Evolutionary conservation across 805 yeast species (phyloP).

Genomic region (Yarrowia sp.): DNA sequence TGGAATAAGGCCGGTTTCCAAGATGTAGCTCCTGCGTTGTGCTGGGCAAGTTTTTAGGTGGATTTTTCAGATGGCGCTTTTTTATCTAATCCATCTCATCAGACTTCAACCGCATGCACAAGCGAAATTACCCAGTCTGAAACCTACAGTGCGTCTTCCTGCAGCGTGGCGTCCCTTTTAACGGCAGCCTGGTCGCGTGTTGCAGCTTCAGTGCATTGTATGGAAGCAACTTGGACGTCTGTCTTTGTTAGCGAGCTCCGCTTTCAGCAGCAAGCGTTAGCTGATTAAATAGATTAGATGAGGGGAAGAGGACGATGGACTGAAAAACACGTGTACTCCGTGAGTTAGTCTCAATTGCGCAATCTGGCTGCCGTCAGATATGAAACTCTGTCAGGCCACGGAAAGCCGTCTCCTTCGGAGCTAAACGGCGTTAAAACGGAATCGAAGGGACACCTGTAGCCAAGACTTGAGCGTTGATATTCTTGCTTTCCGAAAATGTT

Average conservation of each 20-base stretch:
- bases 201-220: neutral
- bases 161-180: neutral
- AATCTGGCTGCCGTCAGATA: neutral
- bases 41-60: neutral
- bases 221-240: too few relatives aligned
- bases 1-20: too few relatives aligned
- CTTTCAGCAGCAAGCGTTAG: too few relatives aligned
- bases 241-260: too few relatives aligned
- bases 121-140: conserved; percentile 5
- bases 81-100: conserved; percentile 23
- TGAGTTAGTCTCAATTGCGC: neutral
- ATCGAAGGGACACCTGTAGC: too few relatives aligned
- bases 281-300: neutral
- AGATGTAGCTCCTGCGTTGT: too few relatives aligned
- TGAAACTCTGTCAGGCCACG: neutral
- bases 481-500: too few relatives aligned
- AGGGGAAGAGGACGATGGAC: too few relatives aligned
- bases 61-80: neutral
- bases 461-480: too few relatives aligned
- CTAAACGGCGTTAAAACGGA: too few relatives aligned
- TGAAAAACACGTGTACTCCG: neutral
- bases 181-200: neutral
- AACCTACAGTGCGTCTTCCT: conserved; percentile 9
- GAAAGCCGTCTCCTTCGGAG: neutral
- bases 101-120: neutral